phyloP scores from a whole-genome alignment of 2,329 filamentous ascomycete species.

The Lasiodiplodia gonubiensis region DNA sequence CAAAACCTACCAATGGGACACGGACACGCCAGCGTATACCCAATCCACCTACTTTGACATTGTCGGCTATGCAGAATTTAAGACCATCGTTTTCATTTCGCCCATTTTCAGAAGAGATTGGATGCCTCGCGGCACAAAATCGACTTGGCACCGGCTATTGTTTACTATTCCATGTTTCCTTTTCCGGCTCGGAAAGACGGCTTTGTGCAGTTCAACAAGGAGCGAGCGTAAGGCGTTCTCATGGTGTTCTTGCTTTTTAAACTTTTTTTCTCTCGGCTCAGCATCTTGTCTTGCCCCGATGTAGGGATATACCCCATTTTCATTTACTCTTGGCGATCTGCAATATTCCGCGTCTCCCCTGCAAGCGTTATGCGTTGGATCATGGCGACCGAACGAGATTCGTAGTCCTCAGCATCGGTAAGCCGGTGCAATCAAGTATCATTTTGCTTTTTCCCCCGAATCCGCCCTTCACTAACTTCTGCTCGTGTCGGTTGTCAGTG shows the following conservation, averaged over 20 bases:
- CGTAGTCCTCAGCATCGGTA: neutral
- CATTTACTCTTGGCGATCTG: neutral
- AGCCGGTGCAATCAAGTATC: conserved; percentile 10
- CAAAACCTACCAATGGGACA: neutral
- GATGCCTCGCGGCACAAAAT: conserved; percentile 29
- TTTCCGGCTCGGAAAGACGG: conserved; percentile 6
- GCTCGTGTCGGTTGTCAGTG: neutral
- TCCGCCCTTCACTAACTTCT: neutral
- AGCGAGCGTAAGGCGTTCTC: conserved; percentile 6
- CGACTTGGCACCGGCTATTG: conserved; percentile 6
- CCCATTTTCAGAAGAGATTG: conserved; percentile 17
- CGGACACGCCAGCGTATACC: neutral
- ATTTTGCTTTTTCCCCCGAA: neutral
- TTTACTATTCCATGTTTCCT: neutral
- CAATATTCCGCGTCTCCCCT: neutral
- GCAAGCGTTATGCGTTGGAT: neutral
- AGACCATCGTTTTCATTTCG: neutral
- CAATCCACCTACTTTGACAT: neutral
- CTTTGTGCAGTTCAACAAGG: neutral
- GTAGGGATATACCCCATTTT: conserved; percentile 24
- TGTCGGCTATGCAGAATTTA: neutral
- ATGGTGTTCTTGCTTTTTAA: conserved; percentile 9
- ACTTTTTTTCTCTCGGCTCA: neutral
- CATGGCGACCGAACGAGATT: neutral
- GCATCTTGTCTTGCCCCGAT: neutral